Evolutionary conservation across 2,329 filamentous ascomycete species (phyloP), one percentile per base, ranked within the genome.

Genomic region (Akanthomyces lecanii): DNA sequence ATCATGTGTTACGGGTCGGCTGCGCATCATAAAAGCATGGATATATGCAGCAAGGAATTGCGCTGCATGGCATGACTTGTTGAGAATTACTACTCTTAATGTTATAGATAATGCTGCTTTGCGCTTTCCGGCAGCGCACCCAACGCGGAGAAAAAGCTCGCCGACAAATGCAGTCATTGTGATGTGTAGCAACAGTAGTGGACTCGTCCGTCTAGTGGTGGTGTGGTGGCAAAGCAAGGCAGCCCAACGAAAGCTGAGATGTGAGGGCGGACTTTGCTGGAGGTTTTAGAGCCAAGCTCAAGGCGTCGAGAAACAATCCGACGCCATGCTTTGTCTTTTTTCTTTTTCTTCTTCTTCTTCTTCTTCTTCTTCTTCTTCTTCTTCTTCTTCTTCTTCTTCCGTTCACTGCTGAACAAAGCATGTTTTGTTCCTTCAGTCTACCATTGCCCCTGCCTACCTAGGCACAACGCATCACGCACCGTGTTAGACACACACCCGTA

Each of bases 191-290:
- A 5, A 38, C 28, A 14, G 50, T 36, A 30, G 50, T 53, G 40
- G 53, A 16, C 14, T 25, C 8, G 14, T 5, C 38, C 16, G 4
- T 14, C 28, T 21, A 18, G 18, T n/a, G 28, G 25, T 58, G 55
- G 55, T 36, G 55, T 45, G 38, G 55, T 33, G 30, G 50, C 25
- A 23, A 23, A 18, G 45, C 56, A 40, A 28, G 14, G 47, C 48
- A 30, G n/a, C 45, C 59, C n/a, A 53, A 36, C 30, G 16, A 56
- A 23, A 59, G 33, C 56, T 59, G 56, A 59, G 56, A 59, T 42
- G 33, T 59, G 56, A 51, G 45, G 56, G 45, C 56, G 56, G 56
- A 42, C 16, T 42, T 10, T 59, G 45, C 45, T 36, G 56, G 21
- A 6, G 14, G 8, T n/a, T 28, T n/a, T 30, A 30, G 40, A 21